Percentiles rank a stretch among this genome's conserved stretches.
Evolutionary conservation across 345 rosid genomes (phyloP).

Genomic region (Melaleuca quinquenervia): DNA sequence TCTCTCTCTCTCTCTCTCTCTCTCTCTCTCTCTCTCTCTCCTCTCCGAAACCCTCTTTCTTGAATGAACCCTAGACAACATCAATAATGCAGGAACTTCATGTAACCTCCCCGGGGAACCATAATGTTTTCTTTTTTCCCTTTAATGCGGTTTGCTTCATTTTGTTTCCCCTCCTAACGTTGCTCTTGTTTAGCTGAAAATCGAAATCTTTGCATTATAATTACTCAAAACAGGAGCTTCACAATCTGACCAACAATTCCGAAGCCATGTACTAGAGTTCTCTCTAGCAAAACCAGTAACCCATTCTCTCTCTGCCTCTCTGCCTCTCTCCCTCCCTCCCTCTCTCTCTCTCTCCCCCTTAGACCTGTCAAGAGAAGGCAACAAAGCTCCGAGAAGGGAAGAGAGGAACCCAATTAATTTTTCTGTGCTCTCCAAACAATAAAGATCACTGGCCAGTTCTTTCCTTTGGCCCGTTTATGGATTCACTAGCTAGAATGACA

Average conservation of each 20-base stretch:
- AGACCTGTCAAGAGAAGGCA: background rate
- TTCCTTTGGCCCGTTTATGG: background rate
- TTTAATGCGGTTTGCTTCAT: background rate
- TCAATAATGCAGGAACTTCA: background rate
- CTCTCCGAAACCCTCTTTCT: background rate
- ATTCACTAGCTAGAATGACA: background rate
- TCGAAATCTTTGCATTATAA: background rate
- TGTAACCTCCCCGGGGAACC: background rate
- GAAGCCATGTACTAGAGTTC: background rate
- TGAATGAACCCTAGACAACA: background rate
- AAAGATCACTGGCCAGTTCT: background rate
- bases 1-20: background rate
- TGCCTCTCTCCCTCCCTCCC: rapidly evolving
- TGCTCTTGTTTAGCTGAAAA: background rate
- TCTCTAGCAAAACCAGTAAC: background rate
- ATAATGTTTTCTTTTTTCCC: background rate
- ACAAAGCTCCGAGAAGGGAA: background rate
- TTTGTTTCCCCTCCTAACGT: background rate
- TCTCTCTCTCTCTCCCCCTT: background rate
- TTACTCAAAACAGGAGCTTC: background rate
- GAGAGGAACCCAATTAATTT: background rate
- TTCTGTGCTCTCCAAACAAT: background rate
- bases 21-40: background rate
- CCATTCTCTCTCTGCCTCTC: background rate
- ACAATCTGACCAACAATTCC: background rate